Percentiles rank a stretch among this genome's conserved stretches.
Conservation (phyloP, 1,139 yeast genomes). For the Diutina rugosa region DNA sequence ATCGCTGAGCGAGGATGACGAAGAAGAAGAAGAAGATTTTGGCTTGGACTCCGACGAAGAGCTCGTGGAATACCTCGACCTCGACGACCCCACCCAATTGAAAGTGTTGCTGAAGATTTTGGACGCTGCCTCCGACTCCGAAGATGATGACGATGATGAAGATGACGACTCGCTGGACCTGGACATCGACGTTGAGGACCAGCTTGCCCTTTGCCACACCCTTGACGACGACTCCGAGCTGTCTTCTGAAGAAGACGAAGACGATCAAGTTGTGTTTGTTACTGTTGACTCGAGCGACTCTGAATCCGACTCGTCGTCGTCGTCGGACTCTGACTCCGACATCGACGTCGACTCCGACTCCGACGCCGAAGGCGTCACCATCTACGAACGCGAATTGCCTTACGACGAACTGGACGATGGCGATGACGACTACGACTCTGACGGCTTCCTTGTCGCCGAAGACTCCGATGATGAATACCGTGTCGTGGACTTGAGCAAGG, state of each 20-base stretch:
- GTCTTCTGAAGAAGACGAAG: not conserved
- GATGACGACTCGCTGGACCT: not conserved
- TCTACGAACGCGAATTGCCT: not conserved
- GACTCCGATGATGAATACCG: constrained; percentile 21
- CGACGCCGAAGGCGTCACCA: constrained; percentile 9
- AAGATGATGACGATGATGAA: not conserved
- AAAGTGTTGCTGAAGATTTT: constrained; percentile 17
- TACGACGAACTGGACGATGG: constrained; percentile 5
- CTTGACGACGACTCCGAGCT: not conserved
- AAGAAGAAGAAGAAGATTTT: constrained; percentile 4
- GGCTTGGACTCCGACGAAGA: constrained; percentile 10
- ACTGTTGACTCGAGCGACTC: not conserved
- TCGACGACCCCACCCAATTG: constrained; percentile 19
- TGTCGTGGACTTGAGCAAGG: constrained; percentile 29
- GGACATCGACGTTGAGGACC: not conserved
- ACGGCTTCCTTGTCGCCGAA: constrained; percentile 6
- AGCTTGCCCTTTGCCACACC: not conserved
- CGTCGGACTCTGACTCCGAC: constrained; percentile 10
- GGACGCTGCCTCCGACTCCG: constrained; percentile 17
- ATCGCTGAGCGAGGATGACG: not conserved
- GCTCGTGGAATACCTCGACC: constrained; percentile 20
- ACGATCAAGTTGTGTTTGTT: not conserved
- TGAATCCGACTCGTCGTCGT: not conserved
- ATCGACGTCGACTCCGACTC: constrained; percentile 10
- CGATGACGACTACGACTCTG: constrained; percentile 10